Base-by-base conservation (phyloP, 1,139 yeast species). In the Yamadazyma atmosphaerica region DNA sequence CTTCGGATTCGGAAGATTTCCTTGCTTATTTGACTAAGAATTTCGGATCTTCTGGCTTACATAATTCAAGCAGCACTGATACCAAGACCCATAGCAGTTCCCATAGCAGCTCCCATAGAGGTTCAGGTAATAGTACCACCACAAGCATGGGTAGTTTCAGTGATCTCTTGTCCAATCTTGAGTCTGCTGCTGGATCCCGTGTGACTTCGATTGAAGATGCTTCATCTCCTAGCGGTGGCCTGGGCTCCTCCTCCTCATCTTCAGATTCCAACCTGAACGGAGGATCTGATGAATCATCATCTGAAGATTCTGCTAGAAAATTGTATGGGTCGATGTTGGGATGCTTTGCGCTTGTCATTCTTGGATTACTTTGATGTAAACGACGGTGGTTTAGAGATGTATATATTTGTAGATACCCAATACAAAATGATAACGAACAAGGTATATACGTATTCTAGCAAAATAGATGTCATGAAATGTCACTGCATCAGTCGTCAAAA, bases 221-320 rank as follows among this genome's bases (percentile, higher is more conserved):
- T 8, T 12, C 22, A 18, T 9, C 15, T 4, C 6, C 22, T 30
- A 19, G 16, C n/a, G 24, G 16, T n/a, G 11, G 5, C 12, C 11
- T 12, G 11, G 26, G n/a, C 12, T 11, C 15, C 6, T n/a, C 33
- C 14, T 15, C 15, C 26, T 11, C 15, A 8, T 10, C 25, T 30
- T 15, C 15, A 4, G 18, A 11, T 19, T 18, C 33, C 11, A 10
- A n/a, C 10, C 14, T 8, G 13, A 19, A 18, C 11, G 22, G 8
- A n/a, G n/a, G n/a, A n/a, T n/a, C n/a, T 13, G 17, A 33, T 11
- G 30, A 24, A 4, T n/a, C 28, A 23, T 30, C 42, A 4, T 35
- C 42, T 15, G 39, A 34, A 19, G 49, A 41, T 21, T 41, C 35
- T 10, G 46, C 45, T 8, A 27, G 14, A 10, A 38, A 33, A 23